A percentile compares a stretch with the other conserved stretches of the same genome.
phyloP scores from a whole-genome alignment of 2,329 filamentous ascomycete genomes.

The Penicillium brasilianum region DNA sequence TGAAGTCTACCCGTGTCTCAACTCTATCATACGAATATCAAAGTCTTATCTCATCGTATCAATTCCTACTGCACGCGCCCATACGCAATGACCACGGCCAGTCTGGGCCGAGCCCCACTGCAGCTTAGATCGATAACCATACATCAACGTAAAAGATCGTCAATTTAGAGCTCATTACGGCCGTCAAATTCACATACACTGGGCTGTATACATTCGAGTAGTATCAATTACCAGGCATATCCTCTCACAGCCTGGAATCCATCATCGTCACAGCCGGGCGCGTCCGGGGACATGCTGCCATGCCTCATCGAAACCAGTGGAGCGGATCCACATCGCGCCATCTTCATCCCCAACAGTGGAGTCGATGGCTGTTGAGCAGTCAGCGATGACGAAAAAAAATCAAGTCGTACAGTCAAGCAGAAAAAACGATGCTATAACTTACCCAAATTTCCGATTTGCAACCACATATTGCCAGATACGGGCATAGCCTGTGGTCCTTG shows the following conservation, averaged over 20 bases:
- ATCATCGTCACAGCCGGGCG: slow-evolving; percentile 25
- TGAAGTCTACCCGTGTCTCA: not conserved
- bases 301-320: slow-evolving; percentile 49
- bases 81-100: slow-evolving; percentile 13
- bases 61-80: not conserved
- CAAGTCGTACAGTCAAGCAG: too few species aligned
- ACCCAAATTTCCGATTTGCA: slow-evolving; percentile 53
- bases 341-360: slow-evolving; percentile 39
- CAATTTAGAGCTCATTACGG: slow-evolving; percentile 7
- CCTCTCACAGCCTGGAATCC: not conserved
- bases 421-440: slow-evolving; percentile 28
- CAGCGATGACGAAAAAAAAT: slow-evolving; percentile 8
- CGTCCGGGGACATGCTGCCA: slow-evolving; percentile 40
- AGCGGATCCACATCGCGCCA: slow-evolving; percentile 44
- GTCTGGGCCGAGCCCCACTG: slow-evolving; percentile 22
- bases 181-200: not conserved
- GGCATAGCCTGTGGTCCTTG: slow-evolving; percentile 35
- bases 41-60: not conserved
- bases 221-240: not conserved
- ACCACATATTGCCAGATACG: slow-evolving; percentile 51
- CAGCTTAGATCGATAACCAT: slow-evolving; percentile 17
- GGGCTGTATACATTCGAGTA: too few species aligned
- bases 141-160: slow-evolving; percentile 10
- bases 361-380: slow-evolving; percentile 39
- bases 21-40: not conserved